Base-by-base conservation (phyloP, 768 basidiomycete species). In the Tylopilus felleus region DNA sequence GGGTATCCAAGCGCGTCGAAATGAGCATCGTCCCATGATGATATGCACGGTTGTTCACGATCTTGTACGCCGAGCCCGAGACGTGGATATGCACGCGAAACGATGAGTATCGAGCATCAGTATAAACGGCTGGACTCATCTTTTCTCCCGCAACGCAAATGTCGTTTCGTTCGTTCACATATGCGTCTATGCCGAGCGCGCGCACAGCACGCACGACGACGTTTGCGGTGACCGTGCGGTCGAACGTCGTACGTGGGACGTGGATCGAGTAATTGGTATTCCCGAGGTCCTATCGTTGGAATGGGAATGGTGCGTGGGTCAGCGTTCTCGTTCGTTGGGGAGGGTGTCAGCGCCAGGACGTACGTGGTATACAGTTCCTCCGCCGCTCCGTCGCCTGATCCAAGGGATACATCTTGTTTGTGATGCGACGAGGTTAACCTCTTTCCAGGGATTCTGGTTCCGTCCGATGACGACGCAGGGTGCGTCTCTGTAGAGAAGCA, bases 11-110 rank as follows among this genome's bases (percentile, higher is more conserved):
- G 43, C 78, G 73, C 4, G 93, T 93, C 8, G 90, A 86, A 21
- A 98, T 88, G 25, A 99, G 81, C 97, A 99, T 99, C 16, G 97
- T 99, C 0, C 97, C 97, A 62, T 99, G 97, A 62, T 98, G 96
- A 72, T 98, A 98, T 8, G 94, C 93, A 27, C 97, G 79, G 49
- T 84, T 83, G 60, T 84, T 89, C 41, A 88, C 86, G 51, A 99
- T 90, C 73, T 97, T 98, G 75, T 97, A 99, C 12, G 97, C 97
- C 9, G 94, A 98, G 39, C 97, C 97, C 44, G 96, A 98, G 57
- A 98, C 87, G 93, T 98, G 67, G 54, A 53, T 53, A 61, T 52
- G 14, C 63, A 41, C 38, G 42, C 38, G 46, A 55, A 51, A 44
- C 28, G 40, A 36, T 46, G 28, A 58, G 56, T 8, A 52, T 21